Percentiles rank a stretch among this genome's conserved stretches.
phyloP scores from a whole-genome alignment of 805 yeast genomes.

The Sugiyamaella valdiviana region DNA sequence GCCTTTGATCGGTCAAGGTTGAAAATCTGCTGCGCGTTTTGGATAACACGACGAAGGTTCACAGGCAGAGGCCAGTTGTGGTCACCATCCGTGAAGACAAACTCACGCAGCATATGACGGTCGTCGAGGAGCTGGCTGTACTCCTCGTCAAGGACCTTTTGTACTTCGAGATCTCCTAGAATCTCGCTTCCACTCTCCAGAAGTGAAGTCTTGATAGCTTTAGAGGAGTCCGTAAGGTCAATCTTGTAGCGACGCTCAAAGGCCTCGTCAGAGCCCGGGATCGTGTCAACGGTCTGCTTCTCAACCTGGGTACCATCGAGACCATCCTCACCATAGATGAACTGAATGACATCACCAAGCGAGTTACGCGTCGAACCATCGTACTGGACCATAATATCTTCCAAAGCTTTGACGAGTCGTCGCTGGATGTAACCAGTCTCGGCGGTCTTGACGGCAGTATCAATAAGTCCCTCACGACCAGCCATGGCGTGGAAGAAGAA shows the following conservation, averaged over 20 bases:
- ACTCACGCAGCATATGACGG: constrained; percentile 69
- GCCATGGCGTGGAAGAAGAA: constrained; percentile 99
- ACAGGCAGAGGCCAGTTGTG: constrained; percentile 97
- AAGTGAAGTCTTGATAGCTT: constrained; percentile 60
- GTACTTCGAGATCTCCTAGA: constrained; percentile 80
- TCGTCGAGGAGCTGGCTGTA: constrained; percentile 71
- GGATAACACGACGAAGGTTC: constrained; percentile 90
- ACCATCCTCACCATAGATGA: constrained; percentile 98
- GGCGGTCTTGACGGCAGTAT: constrained; percentile 98
- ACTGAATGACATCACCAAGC: constrained; percentile 91
- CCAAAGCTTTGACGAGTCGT: constrained; percentile 93
- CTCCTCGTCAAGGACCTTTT: constrained; percentile 75
- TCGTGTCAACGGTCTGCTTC: constrained; percentile 89
- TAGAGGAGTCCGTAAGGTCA: constrained; percentile 68
- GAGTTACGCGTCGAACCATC: constrained; percentile 99
- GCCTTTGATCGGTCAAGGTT: constrained; percentile 86
- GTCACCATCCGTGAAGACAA: constrained; percentile 88
- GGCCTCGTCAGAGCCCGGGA: constrained; percentile 82
- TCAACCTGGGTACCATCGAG: constrained; percentile 97
- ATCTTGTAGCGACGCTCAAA: constrained; percentile 82
- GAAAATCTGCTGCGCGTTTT: constrained; percentile 96
- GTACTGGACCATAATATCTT: constrained; percentile 95
- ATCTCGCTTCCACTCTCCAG: constrained; percentile 89
- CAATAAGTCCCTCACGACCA: constrained; percentile 99
- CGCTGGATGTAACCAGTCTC: constrained; percentile 98